A percentile compares a stretch with the other conserved stretches of the same genome.
These are phyloP conservation scores for Galerina marginata DNA, from an alignment of 768 basidiomycete genomes.

Conservation along the genomic window DNA sequence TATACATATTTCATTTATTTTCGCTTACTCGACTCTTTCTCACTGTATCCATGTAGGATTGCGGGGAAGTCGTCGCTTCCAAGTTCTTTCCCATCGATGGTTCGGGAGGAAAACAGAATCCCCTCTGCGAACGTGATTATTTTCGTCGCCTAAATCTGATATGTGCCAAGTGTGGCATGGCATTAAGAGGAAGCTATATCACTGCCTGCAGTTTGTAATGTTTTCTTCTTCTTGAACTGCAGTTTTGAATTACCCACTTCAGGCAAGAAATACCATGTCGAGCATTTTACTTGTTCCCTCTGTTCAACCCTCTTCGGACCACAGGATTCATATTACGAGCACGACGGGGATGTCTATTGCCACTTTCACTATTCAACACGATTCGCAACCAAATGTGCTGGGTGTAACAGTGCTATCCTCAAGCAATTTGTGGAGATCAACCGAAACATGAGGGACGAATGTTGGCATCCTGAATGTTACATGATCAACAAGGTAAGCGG, in stretches of 20 bases:
- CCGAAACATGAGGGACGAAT: slow-evolving; percentile 96
- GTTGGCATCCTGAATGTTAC: slow-evolving; percentile 99
- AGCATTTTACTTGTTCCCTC: slow-evolving; percentile 98
- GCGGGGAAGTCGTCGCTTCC: slow-evolving; percentile 93
- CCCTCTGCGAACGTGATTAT: slow-evolving; percentile 98
- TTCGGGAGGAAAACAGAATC: slow-evolving; percentile 84
- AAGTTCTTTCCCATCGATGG: slow-evolving; percentile 99
- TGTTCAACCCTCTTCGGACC: slow-evolving; percentile 97
- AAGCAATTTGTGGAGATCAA: slow-evolving; percentile 99
- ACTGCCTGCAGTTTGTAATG: slow-evolving; percentile 88
- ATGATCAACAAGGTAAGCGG: slow-evolving; percentile 96
- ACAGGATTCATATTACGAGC: slow-evolving; percentile 99
- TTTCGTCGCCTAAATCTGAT: slow-evolving; percentile 95
- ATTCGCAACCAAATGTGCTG: slow-evolving; percentile 98
- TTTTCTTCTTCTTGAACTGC: slow-evolving; percentile 5
- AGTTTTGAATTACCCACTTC: slow-evolving; percentile 21
- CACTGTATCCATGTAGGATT: slow-evolving; percentile 67
- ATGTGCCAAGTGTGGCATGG: slow-evolving; percentile 94
- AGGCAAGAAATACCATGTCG: slow-evolving; percentile 99
- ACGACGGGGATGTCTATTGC: slow-evolving; percentile 96
- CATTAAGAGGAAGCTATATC: slow-evolving; percentile 96
- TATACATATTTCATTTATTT: slow-evolving; percentile 43
- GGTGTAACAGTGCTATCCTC: slow-evolving; percentile 94
- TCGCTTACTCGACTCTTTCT: slow-evolving; percentile 8
- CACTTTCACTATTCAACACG: slow-evolving; percentile 99